Conservation (phyloP, 108 stramenopile genomes). For the Stephanodiscus minutulus region DNA sequence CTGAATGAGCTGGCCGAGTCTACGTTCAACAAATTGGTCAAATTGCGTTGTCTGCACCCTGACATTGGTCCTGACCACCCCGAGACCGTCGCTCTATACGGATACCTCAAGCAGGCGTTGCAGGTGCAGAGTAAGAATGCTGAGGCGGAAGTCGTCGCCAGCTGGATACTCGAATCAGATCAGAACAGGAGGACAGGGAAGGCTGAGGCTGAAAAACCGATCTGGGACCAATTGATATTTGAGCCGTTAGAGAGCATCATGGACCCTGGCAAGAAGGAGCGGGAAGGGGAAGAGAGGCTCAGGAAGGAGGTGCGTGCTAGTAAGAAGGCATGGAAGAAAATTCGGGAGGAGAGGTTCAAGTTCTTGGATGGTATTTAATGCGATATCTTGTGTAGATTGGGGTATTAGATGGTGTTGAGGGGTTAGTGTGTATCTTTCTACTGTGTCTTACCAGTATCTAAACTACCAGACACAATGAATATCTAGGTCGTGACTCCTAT, state of each 20-base stretch:
- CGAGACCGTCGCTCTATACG: slow-evolving; percentile 71
- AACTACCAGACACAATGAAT: not conserved
- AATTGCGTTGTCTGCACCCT: slow-evolving; percentile 72
- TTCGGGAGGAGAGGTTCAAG: slow-evolving; percentile 81
- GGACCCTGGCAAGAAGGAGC: slow-evolving; percentile 85
- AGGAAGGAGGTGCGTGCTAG: slow-evolving; percentile 80
- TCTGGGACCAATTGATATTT: slow-evolving; percentile 70
- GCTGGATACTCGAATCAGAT: slow-evolving; percentile 27
- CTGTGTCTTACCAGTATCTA: too few species aligned
- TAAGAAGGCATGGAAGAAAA: slow-evolving; percentile 79
- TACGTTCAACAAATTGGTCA: slow-evolving; percentile 71
- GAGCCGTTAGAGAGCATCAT: slow-evolving; percentile 83
- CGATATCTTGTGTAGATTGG: not conserved
- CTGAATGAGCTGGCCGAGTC: slow-evolving; percentile 80
- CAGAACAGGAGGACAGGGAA: slow-evolving; percentile 56
- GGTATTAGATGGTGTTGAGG: not conserved
- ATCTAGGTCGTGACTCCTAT: not conserved
- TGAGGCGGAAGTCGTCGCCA: slow-evolving; percentile 70
- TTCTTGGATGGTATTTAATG: slow-evolving; percentile 68
- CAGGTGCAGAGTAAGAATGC: slow-evolving; percentile 55
- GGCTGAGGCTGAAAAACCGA: slow-evolving; percentile 65
- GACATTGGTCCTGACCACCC: slow-evolving; percentile 88
- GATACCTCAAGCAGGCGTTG: slow-evolving; percentile 70
- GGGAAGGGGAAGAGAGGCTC: slow-evolving; percentile 79
- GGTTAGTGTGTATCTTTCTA: too few species aligned